These are phyloP conservation scores for Jamesozyma jinghongensis DNA, from an alignment of 805 yeast species.

Conservation along the genomic window DNA sequence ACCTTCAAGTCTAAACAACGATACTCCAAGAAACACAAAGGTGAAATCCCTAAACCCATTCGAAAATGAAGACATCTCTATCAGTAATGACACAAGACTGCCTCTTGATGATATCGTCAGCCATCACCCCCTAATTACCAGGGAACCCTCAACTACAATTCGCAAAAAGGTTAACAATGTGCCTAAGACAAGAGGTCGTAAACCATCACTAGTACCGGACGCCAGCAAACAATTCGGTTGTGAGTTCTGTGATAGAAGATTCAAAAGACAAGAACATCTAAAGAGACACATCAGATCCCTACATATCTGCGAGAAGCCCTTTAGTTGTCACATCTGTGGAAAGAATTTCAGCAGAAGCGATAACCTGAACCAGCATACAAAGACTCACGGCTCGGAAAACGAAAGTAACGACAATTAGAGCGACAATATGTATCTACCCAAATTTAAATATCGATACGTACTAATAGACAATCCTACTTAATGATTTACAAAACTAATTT, in stretches of 20 bases:
- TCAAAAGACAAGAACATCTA: conserved; percentile 69
- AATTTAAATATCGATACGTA: too few relatives aligned
- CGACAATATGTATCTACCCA: too few relatives aligned
- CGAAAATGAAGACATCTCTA: background rate
- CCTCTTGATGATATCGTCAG: background rate
- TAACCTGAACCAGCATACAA: conserved; percentile 57
- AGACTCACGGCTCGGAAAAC: conserved; percentile 35
- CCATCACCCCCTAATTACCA: background rate
- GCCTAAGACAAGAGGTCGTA: conserved; percentile 51
- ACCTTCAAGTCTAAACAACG: background rate
- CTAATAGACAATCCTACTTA: background rate
- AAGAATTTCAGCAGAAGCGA: conserved; percentile 61
- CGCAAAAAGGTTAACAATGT: conserved; percentile 7
- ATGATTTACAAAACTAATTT: too few relatives aligned
- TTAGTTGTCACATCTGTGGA: conserved; percentile 49
- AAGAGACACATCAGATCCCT: conserved; percentile 66
- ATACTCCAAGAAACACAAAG: background rate
- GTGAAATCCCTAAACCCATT: conserved; percentile 1
- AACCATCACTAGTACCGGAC: conserved; percentile 53
- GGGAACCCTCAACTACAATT: background rate
- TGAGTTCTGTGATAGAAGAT: conserved; percentile 52
- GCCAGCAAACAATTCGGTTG: conserved; percentile 51
- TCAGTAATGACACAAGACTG: background rate
- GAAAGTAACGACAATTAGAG: background rate
- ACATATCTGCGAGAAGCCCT: conserved; percentile 67